Evolutionary conservation across 129 eudicot genomes (phyloP).

Genomic region (Oenanthe sinensis): DNA sequence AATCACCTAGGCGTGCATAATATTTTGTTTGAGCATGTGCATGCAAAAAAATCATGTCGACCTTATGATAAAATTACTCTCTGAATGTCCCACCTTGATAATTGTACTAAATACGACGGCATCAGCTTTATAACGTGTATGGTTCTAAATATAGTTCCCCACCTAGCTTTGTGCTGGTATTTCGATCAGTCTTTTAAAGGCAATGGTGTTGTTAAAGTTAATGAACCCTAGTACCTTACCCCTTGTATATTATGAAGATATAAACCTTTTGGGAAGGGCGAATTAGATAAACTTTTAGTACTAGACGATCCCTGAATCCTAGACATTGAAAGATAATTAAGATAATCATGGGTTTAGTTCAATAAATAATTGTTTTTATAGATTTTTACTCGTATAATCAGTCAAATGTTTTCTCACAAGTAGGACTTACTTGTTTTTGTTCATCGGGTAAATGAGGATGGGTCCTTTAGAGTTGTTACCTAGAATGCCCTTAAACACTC

Average conservation of each 20-base stretch:
- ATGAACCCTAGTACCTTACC: too few species aligned
- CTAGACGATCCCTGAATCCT: not conserved
- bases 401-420: not conserved
- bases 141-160: too few species aligned
- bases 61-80: not conserved
- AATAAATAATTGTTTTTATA: not conserved
- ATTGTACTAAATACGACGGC: not conserved
- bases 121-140: not conserved
- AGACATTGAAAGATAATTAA: not conserved
- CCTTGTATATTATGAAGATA: too few species aligned
- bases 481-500: constrained; percentile 15
- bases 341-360: not conserved
- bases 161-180: not conserved
- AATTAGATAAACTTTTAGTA: too few species aligned
- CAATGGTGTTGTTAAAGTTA: too few species aligned
- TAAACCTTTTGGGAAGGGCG: not conserved
- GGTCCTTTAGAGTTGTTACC: constrained; percentile 47
- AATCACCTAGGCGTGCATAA: not conserved
- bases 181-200: not conserved
- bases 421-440: constrained; percentile 38
- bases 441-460: constrained; percentile 73
- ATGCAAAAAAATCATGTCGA: not conserved
- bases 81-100: not conserved
- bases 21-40: not conserved
- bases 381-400: not conserved